Base-by-base conservation (phyloP, 2,329 filamentous ascomycete species). In the Ciborinia camelliae region DNA sequence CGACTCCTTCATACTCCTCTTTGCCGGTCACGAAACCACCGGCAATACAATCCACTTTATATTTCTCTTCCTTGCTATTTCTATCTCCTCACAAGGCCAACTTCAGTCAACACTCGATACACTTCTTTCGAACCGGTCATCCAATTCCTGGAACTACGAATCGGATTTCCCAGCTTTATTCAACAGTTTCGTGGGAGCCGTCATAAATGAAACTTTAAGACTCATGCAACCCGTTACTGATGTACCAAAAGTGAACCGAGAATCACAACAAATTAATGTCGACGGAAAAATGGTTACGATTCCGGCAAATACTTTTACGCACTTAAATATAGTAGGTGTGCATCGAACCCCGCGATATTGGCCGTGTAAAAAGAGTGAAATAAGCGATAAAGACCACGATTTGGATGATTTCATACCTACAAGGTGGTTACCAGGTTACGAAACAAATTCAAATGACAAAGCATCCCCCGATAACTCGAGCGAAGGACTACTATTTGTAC, bases 21-120 rank as follows among this genome's bases (percentile, higher is more conserved):
- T 93, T 1, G 90, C 91, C 0, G 91, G 91, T 15, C 90, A 94
- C 75, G 91, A 95, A 76, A 93, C 90, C 1, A 89, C 90, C 2
- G 90, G 90, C 55, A 91, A 90, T 75, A 83, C 85, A 3, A 80
- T 92, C 50, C 88, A 93, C 77, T 92, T 90, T 73, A 81, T 86
- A 2, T 76, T 92, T 8, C 73, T 91, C 48, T 82, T 86, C 69
- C 82, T 94, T 4, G 90, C 90, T 18, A 83, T 86, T 71, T 82
- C 88, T 70, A 85, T 85, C 6, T 76, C 79, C 0, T 83, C 83
- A 1, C 91, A 94, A 73, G 81, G 84, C 26, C 80, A 80, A 7
- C 77, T 94, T 3, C 90, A 94, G 70, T 78, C 81, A 51, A 90
- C 92, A 66, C 77, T 94, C 37, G 87, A 91, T 73, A 76, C 78